phyloP scores from a whole-genome alignment of 1,139 yeast genomes.

The Pichia sp. region DNA sequence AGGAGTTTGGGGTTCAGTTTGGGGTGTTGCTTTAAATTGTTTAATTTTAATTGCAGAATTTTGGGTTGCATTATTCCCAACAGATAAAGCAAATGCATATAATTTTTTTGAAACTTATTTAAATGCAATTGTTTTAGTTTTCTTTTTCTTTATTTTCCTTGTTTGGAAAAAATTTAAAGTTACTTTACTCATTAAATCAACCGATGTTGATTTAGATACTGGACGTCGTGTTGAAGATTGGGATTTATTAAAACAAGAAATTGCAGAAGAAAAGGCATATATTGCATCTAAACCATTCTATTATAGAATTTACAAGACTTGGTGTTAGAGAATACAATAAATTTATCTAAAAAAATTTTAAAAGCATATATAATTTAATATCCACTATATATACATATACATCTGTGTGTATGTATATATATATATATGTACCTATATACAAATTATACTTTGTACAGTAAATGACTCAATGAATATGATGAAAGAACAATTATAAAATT shows the following conservation, averaged over 20 bases:
- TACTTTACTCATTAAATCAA: conserved; percentile 36
- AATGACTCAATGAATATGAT: no score
- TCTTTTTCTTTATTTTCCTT: conserved; percentile 29
- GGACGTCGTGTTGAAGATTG: conserved; percentile 60
- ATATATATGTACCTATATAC: no score
- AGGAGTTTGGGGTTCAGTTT: conserved; percentile 62
- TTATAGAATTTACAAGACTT: conserved; percentile 41
- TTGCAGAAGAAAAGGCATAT: conserved; percentile 48
- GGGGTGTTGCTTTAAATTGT: conserved; percentile 51
- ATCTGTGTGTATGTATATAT: no score
- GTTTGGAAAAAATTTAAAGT: conserved; percentile 31
- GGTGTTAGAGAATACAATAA: conserved; percentile 35
- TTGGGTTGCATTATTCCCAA: conserved; percentile 40
- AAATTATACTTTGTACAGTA: no score
- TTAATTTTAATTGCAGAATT: conserved; percentile 62
- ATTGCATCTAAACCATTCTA: conserved; percentile 44
- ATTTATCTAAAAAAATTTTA: no score
- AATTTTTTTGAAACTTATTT: conserved; percentile 44
- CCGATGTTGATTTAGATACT: conserved; percentile 54
- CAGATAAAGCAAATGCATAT: conserved; percentile 31
- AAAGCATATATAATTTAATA: no score
- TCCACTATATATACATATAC: no score
- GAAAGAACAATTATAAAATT: no score
- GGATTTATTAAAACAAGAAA: conserved; percentile 53
- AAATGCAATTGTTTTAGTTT: conserved; percentile 43